These are phyloP conservation scores for Malania oleifera DNA, from an alignment of 164 flowering plant genomes.

Conservation along the genomic window DNA sequence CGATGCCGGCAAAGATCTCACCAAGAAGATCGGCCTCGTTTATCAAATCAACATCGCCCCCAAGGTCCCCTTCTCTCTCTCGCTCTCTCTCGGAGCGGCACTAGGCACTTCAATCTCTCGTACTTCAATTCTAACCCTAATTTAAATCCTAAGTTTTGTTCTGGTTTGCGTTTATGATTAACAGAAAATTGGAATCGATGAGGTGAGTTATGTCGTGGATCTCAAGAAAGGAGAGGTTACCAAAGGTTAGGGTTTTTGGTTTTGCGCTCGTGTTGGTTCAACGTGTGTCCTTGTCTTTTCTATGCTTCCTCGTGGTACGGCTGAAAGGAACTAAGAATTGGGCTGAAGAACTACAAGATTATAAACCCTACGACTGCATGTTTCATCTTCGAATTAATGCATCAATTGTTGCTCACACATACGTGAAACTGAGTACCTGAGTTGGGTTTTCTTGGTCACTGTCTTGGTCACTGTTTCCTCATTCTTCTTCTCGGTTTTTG, in stretches of 20 bases:
- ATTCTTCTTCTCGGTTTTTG: neutral
- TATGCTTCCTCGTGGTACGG: neutral
- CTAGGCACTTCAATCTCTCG: no score
- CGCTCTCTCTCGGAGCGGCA: neutral
- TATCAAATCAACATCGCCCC: constrained; percentile 87
- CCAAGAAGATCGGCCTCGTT: constrained; percentile 76
- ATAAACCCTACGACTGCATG: no score
- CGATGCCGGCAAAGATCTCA: constrained; percentile 69
- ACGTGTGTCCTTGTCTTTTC: neutral
- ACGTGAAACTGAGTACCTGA: no score
- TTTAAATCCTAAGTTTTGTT: constrained; percentile 1
- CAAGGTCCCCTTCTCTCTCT: constrained; percentile 43
- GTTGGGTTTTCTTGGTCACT: no score
- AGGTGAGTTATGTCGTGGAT: constrained; percentile 65
- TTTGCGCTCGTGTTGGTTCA: neutral
- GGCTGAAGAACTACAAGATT: no score
- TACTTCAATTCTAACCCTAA: no score
- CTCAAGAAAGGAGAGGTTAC: constrained; percentile 91
- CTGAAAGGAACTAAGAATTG: no score
- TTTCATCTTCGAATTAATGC: no score
- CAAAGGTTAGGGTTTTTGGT: constrained; percentile 55
- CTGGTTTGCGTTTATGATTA: neutral
- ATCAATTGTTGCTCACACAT: no score
- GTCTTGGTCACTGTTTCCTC: neutral
- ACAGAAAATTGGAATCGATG: constrained; percentile 85